Evolutionary conservation across 75 land plant species (phyloP), one percentile per base, ranked within the genome.

Genomic region (Pseudotsuga menziesii): DNA sequence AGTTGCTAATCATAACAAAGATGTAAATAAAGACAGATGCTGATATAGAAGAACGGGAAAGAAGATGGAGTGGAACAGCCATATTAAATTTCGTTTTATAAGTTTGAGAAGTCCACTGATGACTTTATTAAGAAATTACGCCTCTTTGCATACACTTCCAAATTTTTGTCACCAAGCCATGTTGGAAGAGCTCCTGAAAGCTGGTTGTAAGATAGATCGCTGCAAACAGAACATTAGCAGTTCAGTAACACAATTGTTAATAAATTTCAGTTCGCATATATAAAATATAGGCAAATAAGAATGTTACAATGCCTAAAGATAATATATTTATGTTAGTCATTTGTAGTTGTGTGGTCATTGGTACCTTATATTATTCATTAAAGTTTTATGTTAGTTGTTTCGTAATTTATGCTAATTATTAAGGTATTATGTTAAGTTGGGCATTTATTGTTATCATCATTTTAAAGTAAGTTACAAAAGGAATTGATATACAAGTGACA

Each of bases 131-230:
- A 44, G 0, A 44, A 7, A 44, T 44, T 44, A 6, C 0, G 6
- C 9, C 71, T 66, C n/a, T 67, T 39, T 9, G 20, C 71, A 35
- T 67, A 67, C 71, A 9, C 48, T 15, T 15, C 2, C 11, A 29
- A 67, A 67, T 1, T 20, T 19, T n/a, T 6, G 71, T 32, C 41
- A 35, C 36, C 29, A 27, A 39, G 32, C 71, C 71, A 67, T 15
- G 48, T 20, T 35, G 71, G 71, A 67, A 67, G 12, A 39, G 44
- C 44, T 67, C 71, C 71, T 39, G 71, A 67, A 67, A 67, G 39
- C 20, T 19, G 71, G 32, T 67, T 67, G 71, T 67, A 67, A 67
- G 71, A 67, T 67, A 67, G 48, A 39, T 67, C 71, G 19, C 71
- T 67, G 71, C 52, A 3, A 2, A 67, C 2, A 7, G 23, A 22